Evolutionary conservation across 345 rosid genomes (phyloP).

Genomic region (Salix suchowensis): DNA sequence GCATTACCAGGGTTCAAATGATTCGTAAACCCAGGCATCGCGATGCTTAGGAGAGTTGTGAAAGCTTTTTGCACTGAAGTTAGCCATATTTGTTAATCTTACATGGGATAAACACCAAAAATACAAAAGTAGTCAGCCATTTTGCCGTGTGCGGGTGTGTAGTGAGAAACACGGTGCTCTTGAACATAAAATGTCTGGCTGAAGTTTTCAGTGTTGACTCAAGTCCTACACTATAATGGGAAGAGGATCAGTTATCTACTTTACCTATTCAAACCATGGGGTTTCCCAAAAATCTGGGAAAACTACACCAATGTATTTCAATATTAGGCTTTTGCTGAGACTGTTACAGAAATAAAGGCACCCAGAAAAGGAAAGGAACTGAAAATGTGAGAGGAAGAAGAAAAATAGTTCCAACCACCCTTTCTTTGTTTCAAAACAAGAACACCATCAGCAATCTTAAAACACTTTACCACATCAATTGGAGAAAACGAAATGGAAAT

Average conservation of each 20-base stretch:
- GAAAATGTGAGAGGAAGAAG: neutral
- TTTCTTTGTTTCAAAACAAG: neutral
- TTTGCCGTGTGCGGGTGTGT: no score
- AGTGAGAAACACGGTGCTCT: neutral
- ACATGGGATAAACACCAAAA: no score
- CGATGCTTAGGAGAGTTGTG: no score
- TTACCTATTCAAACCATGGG: neutral
- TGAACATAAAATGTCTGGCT: neutral
- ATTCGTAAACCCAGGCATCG: no score
- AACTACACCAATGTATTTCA: neutral
- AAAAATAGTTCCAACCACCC: neutral
- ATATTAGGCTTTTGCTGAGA: neutral
- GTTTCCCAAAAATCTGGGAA: neutral
- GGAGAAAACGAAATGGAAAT: conserved; percentile 10
- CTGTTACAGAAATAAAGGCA: neutral
- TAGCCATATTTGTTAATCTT: no score
- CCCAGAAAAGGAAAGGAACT: neutral
- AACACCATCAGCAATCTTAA: neutral
- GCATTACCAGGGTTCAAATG: no score
- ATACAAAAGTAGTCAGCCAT: no score
- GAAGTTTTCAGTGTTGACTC: no score
- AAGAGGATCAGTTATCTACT: neutral
- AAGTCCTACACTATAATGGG: no score
- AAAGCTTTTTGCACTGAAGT: no score
- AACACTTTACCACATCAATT: neutral